Base-by-base conservation (phyloP, 768 basidiomycete species). In the Leccinum fibrillosum region DNA sequence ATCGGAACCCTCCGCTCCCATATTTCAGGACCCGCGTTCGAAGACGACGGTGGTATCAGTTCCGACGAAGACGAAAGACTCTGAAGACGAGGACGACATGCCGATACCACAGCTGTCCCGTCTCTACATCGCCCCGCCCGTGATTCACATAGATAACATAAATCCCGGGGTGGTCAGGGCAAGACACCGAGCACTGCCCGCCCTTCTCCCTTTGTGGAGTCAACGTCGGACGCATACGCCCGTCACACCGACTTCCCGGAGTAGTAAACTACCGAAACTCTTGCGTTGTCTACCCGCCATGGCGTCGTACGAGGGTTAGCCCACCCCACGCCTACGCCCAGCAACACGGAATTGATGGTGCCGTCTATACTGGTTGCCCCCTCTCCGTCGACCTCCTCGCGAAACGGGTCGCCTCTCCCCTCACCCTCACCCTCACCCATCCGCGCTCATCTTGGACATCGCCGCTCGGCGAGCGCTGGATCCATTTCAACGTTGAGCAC, bases 1-100 rank as follows among this genome's bases (percentile, higher is more conserved):
- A 85, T 94, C 26, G 92, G 92, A 53, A 94, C 93, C 3, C 75
- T 91, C 25, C 87, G 88, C 28, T 88, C 86, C 2, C 75, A 84
- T 67, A 76, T 82, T 19, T 68, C 61, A 4, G 79, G 78, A 7
- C 82, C 82, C 2, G 81, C 77, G 23, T 84, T 82, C 62, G 81
- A 88, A 68, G 92, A 94, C 65, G 92, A 92, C 64, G 92, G 84
- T n/a, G 84, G 30, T 30, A 74, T 91, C 10, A 88, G 85, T 28
- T 81, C 79, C 0, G 82, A 82, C 42, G 77, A 74, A 4, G 75
- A 76, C 13, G 80, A 81, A 28, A 75, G 60, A 69, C 39, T 58
- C 67, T 26, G 64, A 66, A 26, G 25, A 25, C 25, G 25, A 25
- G 5, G 25, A 25, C 26, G 26, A 26, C 26, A 1, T 26, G 26